phyloP scores from a whole-genome alignment of 2,329 filamentous ascomycete species.

The Aspergillus unguis region DNA sequence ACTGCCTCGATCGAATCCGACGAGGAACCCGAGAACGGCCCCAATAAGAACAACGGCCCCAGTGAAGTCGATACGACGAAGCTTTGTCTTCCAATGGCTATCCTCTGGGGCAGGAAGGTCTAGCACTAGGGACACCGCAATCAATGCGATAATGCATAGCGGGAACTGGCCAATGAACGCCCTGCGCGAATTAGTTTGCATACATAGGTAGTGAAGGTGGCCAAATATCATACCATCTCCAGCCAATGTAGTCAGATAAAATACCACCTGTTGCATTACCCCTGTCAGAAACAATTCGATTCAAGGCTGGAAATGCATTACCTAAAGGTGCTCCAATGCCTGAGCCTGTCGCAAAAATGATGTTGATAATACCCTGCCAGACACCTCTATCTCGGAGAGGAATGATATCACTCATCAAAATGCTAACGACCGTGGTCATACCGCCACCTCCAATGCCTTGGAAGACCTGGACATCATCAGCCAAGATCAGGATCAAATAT shows the following conservation, averaged over 20 bases:
- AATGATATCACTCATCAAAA: slow-evolving; percentile 69
- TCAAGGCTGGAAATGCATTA: slow-evolving; percentile 4
- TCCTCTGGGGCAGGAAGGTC: slow-evolving; percentile 58
- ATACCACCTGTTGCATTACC: slow-evolving; percentile 49
- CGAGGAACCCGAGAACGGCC: slow-evolving; percentile 63
- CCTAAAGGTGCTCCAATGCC: slow-evolving; percentile 67
- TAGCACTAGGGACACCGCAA: slow-evolving; percentile 61
- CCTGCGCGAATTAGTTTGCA: slow-evolving; percentile 40
- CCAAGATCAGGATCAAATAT: too few species aligned
- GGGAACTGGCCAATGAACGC: slow-evolving; percentile 70
- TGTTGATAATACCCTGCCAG: slow-evolving; percentile 72
- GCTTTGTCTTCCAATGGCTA: slow-evolving; percentile 62
- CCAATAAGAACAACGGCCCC: slow-evolving; percentile 64
- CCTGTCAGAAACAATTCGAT: slow-evolving; percentile 14
- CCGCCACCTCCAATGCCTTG: slow-evolving; percentile 67
- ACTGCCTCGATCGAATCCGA: slow-evolving; percentile 69
- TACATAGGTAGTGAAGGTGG: not conserved
- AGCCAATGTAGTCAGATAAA: slow-evolving; percentile 69
- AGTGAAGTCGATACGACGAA: slow-evolving; percentile 68
- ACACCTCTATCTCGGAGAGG: slow-evolving; percentile 66
- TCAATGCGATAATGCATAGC: slow-evolving; percentile 62
- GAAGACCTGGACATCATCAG: slow-evolving; percentile 44
- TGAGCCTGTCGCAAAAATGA: slow-evolving; percentile 67
- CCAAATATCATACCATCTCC: slow-evolving; percentile 61
- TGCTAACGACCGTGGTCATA: slow-evolving; percentile 66